Conservation (phyloP, 176 grass and related monocot species). For the Panicum miliaceum region DNA sequence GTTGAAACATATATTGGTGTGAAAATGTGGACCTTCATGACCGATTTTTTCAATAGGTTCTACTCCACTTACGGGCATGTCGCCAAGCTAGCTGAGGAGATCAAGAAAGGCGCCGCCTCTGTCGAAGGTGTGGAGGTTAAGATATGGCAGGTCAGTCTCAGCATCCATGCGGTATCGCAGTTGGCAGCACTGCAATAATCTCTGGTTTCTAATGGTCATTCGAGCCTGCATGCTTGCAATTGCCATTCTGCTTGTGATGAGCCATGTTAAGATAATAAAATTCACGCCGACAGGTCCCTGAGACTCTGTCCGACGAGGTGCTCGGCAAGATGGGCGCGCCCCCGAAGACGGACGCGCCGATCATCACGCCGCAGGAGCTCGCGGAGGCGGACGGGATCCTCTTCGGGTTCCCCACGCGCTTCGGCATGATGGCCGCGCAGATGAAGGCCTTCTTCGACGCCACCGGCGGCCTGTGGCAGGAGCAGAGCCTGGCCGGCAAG, state of each 20-base stretch:
- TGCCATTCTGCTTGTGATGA: not conserved
- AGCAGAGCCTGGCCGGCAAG: slow-evolving; percentile 66
- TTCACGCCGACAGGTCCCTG: slow-evolving; percentile 40
- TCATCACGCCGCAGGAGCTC: slow-evolving; percentile 53
- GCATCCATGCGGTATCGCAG: not conserved
- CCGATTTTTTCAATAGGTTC: slow-evolving; percentile 49
- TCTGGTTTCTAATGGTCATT: not conserved
- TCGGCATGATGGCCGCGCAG: slow-evolving; percentile 62
- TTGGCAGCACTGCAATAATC: not conserved
- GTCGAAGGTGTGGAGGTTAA: slow-evolving; percentile 81
- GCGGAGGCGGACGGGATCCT: slow-evolving; percentile 55
- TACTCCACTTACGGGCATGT: slow-evolving; percentile 92
- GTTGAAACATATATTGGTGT: not conserved
- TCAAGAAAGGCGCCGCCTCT: slow-evolving; percentile 77
- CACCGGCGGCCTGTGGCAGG: slow-evolving; percentile 49
- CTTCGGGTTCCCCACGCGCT: slow-evolving; percentile 61
- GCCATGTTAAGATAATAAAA: not conserved
- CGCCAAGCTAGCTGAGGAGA: slow-evolving; percentile 83
- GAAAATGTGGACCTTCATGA: not conserved
- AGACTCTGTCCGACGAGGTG: slow-evolving; percentile 58
- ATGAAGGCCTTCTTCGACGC: slow-evolving; percentile 65
- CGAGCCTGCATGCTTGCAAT: not conserved
- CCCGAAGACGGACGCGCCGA: slow-evolving; percentile 51
- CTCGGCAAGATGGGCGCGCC: slow-evolving; percentile 74
- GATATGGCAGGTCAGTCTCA: slow-evolving; percentile 78